These are phyloP conservation scores for Serendipita sp. DNA, from an alignment of 768 basidiomycete species.

Conservation along the genomic window DNA sequence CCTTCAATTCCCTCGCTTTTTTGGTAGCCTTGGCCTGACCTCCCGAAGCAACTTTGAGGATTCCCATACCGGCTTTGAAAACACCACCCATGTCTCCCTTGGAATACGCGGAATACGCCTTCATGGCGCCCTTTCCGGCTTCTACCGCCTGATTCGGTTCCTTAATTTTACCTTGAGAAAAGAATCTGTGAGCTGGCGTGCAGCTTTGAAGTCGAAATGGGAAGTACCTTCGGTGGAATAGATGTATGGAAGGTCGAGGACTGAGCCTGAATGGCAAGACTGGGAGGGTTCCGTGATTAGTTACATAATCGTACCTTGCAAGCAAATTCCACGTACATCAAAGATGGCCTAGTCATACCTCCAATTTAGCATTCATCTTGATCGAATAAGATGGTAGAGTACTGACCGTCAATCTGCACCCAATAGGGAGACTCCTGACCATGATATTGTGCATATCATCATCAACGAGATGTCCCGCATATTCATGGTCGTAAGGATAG, in stretches of 20 bases:
- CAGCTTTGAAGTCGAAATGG: neutral
- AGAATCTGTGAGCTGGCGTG: neutral
- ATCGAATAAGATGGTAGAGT: no score
- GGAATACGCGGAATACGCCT: conserved; percentile 59
- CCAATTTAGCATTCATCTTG: neutral
- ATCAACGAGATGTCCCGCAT: conserved; percentile 66
- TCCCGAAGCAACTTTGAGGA: conserved; percentile 63
- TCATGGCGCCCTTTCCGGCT: conserved; percentile 74
- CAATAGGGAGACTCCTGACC: conserved; percentile 59
- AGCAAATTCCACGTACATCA: conserved; percentile 32
- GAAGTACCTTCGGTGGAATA: conserved; percentile 67
- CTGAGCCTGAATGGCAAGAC: conserved; percentile 85
- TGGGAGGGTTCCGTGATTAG: conserved; percentile 14
- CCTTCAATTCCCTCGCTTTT: conserved; percentile 42
- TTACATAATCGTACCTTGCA: no score
- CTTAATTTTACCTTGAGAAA: conserved; percentile 51
- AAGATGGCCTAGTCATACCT: conserved; percentile 33
- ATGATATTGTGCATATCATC: conserved; percentile 74
- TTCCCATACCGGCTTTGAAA: conserved; percentile 50
- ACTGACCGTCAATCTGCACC: conserved; percentile 65
- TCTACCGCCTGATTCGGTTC: conserved; percentile 80
- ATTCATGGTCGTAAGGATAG: conserved; percentile 67
- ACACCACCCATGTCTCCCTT: conserved; percentile 68
- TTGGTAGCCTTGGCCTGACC: conserved; percentile 44
- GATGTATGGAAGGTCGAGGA: neutral